A percentile compares a stretch with the other conserved stretches of the same genome.
phyloP scores from a whole-genome alignment of 2,329 filamentous ascomycete genomes.

The Botryotinia convoluta region DNA sequence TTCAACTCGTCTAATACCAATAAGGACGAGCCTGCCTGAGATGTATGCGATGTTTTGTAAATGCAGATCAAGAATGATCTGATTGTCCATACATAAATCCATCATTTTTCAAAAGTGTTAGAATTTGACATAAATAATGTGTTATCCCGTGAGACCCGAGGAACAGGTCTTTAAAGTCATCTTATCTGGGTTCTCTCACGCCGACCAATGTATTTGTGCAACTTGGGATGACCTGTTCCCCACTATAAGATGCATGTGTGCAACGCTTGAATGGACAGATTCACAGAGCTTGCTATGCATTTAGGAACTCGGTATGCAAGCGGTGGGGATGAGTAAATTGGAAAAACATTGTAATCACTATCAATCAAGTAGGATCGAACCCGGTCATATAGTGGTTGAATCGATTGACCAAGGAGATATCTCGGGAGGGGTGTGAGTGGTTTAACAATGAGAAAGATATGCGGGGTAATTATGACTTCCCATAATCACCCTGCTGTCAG shows the following conservation, averaged over 20 bases:
- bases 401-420: conserved; percentile 6
- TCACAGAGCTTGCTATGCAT: not conserved
- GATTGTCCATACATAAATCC: not conserved
- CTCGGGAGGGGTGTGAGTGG: not conserved
- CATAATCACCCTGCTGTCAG: conserved; percentile 2
- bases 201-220: not conserved
- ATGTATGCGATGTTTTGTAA: not conserved
- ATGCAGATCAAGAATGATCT: not conserved
- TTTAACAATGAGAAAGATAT: not conserved
- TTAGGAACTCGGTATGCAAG: not conserved
- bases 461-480: not conserved
- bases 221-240: not conserved
- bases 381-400: not conserved
- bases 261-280: not conserved
- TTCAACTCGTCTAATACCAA: not conserved
- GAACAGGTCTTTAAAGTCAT: not conserved
- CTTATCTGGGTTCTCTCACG: not conserved
- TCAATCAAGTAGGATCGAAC: not conserved
- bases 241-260: not conserved
- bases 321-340: not conserved
- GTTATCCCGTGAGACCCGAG: not conserved
- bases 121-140: not conserved
- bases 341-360: not conserved
- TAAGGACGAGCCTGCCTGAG: not conserved
- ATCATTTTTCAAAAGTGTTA: not conserved